phyloP scores from a whole-genome alignment of 257 asterid species.

The Vinca minor region DNA sequence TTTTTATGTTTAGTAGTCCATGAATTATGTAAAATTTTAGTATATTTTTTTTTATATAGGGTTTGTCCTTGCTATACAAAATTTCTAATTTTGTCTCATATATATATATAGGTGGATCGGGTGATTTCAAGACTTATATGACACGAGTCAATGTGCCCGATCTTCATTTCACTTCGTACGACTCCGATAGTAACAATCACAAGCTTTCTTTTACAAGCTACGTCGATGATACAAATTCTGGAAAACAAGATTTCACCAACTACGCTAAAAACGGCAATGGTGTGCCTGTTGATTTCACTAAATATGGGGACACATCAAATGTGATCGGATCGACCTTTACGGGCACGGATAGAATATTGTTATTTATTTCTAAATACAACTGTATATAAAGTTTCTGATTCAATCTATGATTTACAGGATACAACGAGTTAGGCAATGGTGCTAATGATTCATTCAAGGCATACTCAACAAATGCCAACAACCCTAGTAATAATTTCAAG shows the following conservation, averaged over 20 bases:
- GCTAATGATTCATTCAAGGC: conserved; percentile 74
- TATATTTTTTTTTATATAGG: no score
- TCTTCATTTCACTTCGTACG: conserved; percentile 58
- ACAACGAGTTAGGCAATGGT: conserved; percentile 48
- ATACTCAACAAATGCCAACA: conserved; percentile 52
- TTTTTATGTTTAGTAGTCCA: no score
- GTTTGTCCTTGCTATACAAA: no score
- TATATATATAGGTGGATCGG: conserved; percentile 73
- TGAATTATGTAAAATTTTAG: no score
- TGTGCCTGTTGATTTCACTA: conserved; percentile 44
- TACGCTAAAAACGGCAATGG: conserved; percentile 61
- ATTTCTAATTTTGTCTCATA: no score
- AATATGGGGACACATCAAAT: conserved; percentile 59
- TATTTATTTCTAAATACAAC: no score
- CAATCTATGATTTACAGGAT: conserved; percentile 53
- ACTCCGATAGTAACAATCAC: conserved; percentile 52
- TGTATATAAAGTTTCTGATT: no score
- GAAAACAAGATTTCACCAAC: conserved; percentile 42
- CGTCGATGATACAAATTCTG: conserved; percentile 61
- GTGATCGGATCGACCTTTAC: conserved; percentile 62
- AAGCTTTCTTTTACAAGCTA: conserved; percentile 51
- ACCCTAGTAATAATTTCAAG: conserved; percentile 58
- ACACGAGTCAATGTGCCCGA: conserved; percentile 69
- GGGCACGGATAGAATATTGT: no score
- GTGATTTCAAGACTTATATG: conserved; percentile 53